Conservation (phyloP, 176 grass and related monocot genomes). For the Phoenix roebelenii region DNA sequence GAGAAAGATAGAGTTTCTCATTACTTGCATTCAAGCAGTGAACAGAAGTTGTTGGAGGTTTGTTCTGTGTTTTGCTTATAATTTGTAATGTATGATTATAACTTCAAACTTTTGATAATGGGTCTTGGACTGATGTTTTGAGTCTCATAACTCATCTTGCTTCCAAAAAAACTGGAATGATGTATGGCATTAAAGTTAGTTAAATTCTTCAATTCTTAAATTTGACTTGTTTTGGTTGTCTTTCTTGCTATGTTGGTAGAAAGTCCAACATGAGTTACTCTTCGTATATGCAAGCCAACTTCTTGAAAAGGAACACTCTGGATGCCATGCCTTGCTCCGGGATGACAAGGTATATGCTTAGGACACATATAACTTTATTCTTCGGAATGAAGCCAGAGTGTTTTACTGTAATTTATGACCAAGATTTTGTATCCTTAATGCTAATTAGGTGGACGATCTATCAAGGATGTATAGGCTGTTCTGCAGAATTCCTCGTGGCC, state of each 20-base stretch:
- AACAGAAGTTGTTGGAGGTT: slow-evolving; percentile 92
- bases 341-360: slow-evolving; percentile 75
- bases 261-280: slow-evolving; percentile 90
- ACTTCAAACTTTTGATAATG: background rate
- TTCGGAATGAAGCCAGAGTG: background rate
- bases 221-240: background rate
- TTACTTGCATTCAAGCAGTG: slow-evolving; percentile 89
- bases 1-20: slow-evolving; percentile 92
- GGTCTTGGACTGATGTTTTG: slow-evolving; percentile 1
- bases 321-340: slow-evolving; percentile 75
- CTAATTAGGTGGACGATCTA: slow-evolving; percentile 62
- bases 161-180: background rate
- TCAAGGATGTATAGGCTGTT: slow-evolving; percentile 93
- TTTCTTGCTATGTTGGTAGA: slow-evolving; percentile 27
- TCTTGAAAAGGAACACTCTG: slow-evolving; percentile 91
- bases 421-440: background rate
- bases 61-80: slow-evolving; percentile 7
- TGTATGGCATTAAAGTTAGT: background rate
- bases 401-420: background rate
- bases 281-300: slow-evolving; percentile 71
- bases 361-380: background rate
- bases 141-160: background rate
- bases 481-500: slow-evolving; percentile 64
- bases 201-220: background rate
- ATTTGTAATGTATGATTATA: background rate